Evolutionary conservation across 2,329 filamentous ascomycete genomes (phyloP), one percentile per base, ranked within the genome.

Genomic region (Pseudogymnoascus sp.): DNA sequence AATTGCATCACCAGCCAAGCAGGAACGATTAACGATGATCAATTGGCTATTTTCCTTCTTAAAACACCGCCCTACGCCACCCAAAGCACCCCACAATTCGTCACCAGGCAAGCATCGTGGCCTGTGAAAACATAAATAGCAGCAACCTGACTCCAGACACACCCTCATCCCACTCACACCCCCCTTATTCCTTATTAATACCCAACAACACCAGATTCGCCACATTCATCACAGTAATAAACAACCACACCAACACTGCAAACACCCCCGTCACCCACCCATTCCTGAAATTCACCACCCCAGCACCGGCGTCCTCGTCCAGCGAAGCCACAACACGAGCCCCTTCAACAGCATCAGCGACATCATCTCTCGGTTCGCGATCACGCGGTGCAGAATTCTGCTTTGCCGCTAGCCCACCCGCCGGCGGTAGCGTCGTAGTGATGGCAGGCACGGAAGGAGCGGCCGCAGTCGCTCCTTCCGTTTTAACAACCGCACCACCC

Each of bases 191-290:
- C 33, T 66, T 62, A 12, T 69, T 69, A 59, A 69, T 68, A 2
- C 85, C 87, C 68, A 89, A 70, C 7, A 92, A 72, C 2, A 90
- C 89, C 66, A 92, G 71, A 64, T 90, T 82, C 0, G 89, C 87
- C n/a, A 91, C 79, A 71, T 93, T 92, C 87, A 93, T 88, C 6
- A 89, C 76, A 0, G 86, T 82, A 70, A 94, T 90, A 29, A 92
- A 74, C 1, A 87, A 64, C 90, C 90, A 94, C 55, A 94, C 82
- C 1, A 85, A 9, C 0, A 84, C 73, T 0, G 83, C 83, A 63
- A 91, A 65, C 0, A 74, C 72, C 0, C 83, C 78, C 6, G 85
- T 80, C 61, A 86, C 74, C 83, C 88, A 89, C 58, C 84, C 79
- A 70, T 93, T 94, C 36, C 82, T 79, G 89, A 95, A 92, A 60